Conservation (phyloP, 805 yeast species). For the Candida krabiensis region DNA sequence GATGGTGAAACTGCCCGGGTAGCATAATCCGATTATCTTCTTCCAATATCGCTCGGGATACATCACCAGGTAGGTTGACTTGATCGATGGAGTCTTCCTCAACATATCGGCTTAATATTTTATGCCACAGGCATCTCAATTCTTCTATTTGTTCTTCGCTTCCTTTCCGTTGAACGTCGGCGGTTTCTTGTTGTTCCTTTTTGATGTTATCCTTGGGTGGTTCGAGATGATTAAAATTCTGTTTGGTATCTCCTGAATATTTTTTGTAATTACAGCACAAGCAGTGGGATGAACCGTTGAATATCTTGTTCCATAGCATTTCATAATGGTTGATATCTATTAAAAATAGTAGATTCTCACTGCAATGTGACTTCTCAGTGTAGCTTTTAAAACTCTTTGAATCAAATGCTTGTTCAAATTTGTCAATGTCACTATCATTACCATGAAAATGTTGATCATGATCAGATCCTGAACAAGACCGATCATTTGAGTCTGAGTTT, state of each 20-base stretch:
- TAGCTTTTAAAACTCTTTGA: constrained; percentile 14
- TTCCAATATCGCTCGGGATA: constrained; percentile 30
- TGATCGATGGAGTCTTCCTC: constrained; percentile 44
- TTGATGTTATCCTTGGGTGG: not conserved
- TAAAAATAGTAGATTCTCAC: constrained; percentile 23
- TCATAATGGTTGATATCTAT: constrained; percentile 21
- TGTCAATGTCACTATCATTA: too few relatives aligned
- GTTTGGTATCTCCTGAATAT: not conserved
- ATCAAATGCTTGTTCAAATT: constrained; percentile 8
- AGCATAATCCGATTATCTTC: constrained; percentile 21
- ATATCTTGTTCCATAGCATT: constrained; percentile 16
- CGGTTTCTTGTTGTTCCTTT: not conserved
- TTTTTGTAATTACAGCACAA: constrained; percentile 8
- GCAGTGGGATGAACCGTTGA: constrained; percentile 5
- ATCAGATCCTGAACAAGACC: too few relatives aligned
- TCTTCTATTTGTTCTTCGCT: constrained; percentile 1
- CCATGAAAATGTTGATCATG: too few relatives aligned
- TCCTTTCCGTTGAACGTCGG: not conserved
- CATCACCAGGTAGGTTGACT: constrained; percentile 46
- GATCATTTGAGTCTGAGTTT: too few relatives aligned
- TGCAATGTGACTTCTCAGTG: constrained; percentile 17
- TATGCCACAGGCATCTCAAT: constrained; percentile 20
- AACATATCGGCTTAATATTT: constrained; percentile 42
- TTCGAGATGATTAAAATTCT: not conserved
- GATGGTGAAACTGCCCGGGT: constrained; percentile 15